Evolutionary conservation across 495 filamentous ascomycete genomes (phyloP), one percentile per base, ranked within the genome.

Genomic region (Trypethelium eluteriae): DNA sequence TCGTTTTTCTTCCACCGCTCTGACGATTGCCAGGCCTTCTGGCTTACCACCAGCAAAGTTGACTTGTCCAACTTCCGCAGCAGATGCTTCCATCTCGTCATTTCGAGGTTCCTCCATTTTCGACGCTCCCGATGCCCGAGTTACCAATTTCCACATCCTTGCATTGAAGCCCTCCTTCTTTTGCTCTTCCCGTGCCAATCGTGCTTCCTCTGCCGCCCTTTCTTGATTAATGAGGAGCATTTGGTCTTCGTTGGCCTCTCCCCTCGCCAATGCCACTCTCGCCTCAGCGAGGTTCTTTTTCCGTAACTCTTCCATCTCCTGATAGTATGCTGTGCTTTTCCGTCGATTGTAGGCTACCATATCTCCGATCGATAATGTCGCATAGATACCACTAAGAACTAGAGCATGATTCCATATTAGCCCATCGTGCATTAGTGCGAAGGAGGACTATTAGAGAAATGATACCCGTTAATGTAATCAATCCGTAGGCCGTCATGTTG

Each of bases 321-420:
- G 68, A 18, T 72, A 70, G 63, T 63, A 79, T 47, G 75, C 75
- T 3, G 65, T 70, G 46, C 73, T 67, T 76, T 88, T 85, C 59
- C 82, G 80, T 49, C 90, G 88, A 80, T 96, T 97, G 79, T 93
- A 89, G 53, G 90, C 75, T 38, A 94, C 85, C 85, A 98, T 89
- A 76, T 96, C 93, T 73, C 83, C 83, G 64, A 92, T 82, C 6
- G 93, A 88, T 79, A 92, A 94, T 65, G 86, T 81, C 32, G 90
- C 91, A 46, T 93, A 83, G 64, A 87, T 83, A 69, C 83, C 86
- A 68, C 86, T 85, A 70, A 96, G 74, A 63, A 86, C 92, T 93
- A 62, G 41, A 74, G 32, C 56, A 67, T 63, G 32, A 6, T 64
- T 18, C 16, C 3, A 62, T 32, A 18, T 70, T 35, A 64, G 62